Conservation (phyloP, 202 grass and related monocot species). For the Schoenoplectus tabernaemontani region DNA sequence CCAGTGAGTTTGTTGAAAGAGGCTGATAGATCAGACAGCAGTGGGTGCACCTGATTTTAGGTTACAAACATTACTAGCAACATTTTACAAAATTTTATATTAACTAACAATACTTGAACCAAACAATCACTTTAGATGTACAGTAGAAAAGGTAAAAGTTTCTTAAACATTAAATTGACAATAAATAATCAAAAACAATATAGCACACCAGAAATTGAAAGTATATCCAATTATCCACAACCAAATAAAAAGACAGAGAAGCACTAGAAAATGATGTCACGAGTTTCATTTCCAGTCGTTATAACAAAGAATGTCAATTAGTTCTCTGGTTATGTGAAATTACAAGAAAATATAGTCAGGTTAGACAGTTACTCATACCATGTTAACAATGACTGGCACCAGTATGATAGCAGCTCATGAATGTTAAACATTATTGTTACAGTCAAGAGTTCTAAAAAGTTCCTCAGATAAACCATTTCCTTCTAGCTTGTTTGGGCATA, state of each 20-base stretch:
- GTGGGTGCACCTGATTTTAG: slow-evolving; percentile 43
- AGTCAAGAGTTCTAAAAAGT: neutral
- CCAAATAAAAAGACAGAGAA: neutral
- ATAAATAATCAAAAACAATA: neutral
- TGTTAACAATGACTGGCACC: neutral
- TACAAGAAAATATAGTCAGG: neutral
- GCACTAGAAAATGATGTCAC: neutral
- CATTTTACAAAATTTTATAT: neutral
- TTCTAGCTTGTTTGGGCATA: too few relatives aligned
- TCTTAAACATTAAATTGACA: neutral
- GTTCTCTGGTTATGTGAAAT: neutral
- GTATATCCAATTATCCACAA: neutral
- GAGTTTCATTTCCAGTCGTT: neutral
- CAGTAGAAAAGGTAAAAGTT: neutral
- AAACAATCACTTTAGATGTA: neutral
- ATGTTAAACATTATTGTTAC: neutral
- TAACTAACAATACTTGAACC: neutral
- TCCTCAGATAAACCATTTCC: neutral
- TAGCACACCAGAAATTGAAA: neutral
- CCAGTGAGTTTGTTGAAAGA: slow-evolving; percentile 64
- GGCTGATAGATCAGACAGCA: slow-evolving; percentile 69
- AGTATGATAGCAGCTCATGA: neutral
- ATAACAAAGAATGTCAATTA: neutral
- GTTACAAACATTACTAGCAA: neutral
- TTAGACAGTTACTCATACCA: neutral